Evolutionary conservation across 177 flowering plant species (phyloP), one percentile per base, ranked within the genome.

Genomic region (Vitis hybrid): DNA sequence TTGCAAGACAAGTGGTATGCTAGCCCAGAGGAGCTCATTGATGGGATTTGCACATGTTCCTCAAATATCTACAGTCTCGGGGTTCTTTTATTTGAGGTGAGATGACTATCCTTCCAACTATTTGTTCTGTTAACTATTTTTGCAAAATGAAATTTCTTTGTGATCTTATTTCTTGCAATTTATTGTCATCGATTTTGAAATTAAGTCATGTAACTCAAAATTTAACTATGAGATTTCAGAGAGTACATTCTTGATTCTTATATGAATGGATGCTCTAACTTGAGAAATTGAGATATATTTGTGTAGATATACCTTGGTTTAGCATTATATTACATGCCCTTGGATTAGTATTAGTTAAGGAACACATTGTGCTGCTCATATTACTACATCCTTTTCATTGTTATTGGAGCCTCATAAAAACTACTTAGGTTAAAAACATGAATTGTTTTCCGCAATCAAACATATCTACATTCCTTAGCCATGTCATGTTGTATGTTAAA

Each of bases 51-150:
- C 73, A 51, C 78, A 10, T 64, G 63, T 69, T 60, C 74, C 33
- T 76, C 86, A n/a, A 76, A 80, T 68, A 76, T 78, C 16, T 83
- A 80, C 64, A 3, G 75, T 22, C 78, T 83, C 2, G 86, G 86
- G n/a, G 77, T 83, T 60, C 78, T 83, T 64, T 72, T 83, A 8
- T 83, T 83, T 70, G 83, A 83, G 86, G 86, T 78, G 33, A 51
- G 75, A 48, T 39, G 45, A 39, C 45, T 39, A 39, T 39, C 1
- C 45, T 39, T 4, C 45, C 45, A 39, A 39, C 45, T 39, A 51
- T 7, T 26, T 53, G 66, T 48, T 67, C 59, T 57, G 18, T 56
- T 45, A 66, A 10, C 16, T 60, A n/a, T 15, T 10, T 13, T 13
- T 33, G 13, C 13, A 53, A 19, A 15, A 48, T 39, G 45, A 39